phyloP scores from a whole-genome alignment of 768 basidiomycete species.

The Amanita brunnescens region DNA sequence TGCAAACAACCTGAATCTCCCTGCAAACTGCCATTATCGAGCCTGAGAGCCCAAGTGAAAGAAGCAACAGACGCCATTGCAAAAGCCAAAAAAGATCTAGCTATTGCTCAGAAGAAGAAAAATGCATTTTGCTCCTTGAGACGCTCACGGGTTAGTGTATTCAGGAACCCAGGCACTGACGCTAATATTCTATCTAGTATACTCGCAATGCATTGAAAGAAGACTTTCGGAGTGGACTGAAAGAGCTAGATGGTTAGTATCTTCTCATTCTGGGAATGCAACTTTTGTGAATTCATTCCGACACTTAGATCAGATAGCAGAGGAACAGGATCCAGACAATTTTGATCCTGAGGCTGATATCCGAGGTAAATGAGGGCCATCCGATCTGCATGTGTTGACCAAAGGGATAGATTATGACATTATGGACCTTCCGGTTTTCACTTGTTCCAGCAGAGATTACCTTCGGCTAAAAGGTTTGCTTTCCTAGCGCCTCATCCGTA shows the following conservation, averaged over 20 bases:
- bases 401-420: constrained; percentile 40
- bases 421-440: constrained; percentile 57
- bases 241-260: constrained; percentile 46
- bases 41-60: constrained; percentile 12
- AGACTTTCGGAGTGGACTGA: constrained; percentile 47
- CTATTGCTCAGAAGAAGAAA: constrained; percentile 43
- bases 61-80: constrained; percentile 25
- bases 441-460: constrained; percentile 53
- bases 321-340: constrained; percentile 45
- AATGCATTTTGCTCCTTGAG: constrained; percentile 54
- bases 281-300: neutral
- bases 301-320: constrained; percentile 36
- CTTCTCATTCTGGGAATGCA: neutral
- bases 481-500: neutral
- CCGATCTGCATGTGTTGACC: neutral
- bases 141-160: constrained; percentile 38
- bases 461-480: constrained; percentile 40
- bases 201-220: constrained; percentile 28
- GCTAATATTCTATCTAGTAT: constrained; percentile 26
- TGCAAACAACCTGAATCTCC: too few relatives aligned
- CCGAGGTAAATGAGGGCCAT: constrained; percentile 28
- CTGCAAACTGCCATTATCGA: too few relatives aligned
- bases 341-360: constrained; percentile 44
- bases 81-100: constrained; percentile 31
- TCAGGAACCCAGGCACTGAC: neutral